These are phyloP conservation scores for Podila verticillata DNA, from an alignment of 192 early-diverging fungal genomes.

Conservation along the genomic window DNA sequence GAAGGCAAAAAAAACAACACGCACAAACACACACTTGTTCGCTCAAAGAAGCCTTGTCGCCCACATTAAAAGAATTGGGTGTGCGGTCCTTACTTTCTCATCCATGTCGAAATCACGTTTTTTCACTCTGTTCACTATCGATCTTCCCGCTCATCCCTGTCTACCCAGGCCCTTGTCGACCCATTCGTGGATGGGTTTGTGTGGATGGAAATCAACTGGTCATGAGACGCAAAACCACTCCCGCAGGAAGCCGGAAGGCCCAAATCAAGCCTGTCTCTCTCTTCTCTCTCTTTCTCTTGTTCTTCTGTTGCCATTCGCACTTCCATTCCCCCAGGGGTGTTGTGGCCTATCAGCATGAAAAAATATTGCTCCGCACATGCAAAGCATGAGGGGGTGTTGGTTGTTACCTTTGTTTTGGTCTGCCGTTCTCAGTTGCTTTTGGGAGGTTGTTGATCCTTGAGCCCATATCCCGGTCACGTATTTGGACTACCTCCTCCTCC, in stretches of 20 bases:
- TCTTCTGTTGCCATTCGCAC: background rate
- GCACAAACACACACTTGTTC: too few species aligned
- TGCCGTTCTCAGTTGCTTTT: slow-evolving; percentile 10
- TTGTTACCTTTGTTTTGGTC: slow-evolving; percentile 37
- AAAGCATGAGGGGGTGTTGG: background rate
- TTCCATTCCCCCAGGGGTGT: background rate
- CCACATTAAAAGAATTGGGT: background rate
- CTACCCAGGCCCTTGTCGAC: background rate
- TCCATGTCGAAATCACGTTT: too few species aligned
- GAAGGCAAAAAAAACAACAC: background rate
- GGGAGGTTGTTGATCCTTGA: slow-evolving; percentile 19
- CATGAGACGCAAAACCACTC: slow-evolving; percentile 3
- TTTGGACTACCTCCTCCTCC: slow-evolving; percentile 6
- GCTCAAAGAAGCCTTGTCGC: background rate
- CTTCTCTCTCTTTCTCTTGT: background rate
- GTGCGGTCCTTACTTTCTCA: too few species aligned
- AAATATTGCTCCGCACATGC: background rate
- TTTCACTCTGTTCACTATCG: too few species aligned
- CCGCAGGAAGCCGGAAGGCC: background rate
- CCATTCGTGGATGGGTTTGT: background rate
- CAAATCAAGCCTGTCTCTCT: background rate
- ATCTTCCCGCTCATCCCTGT: too few species aligned
- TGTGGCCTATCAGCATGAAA: too few species aligned
- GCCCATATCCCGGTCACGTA: slow-evolving; percentile 30
- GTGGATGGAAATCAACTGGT: background rate